Base-by-base conservation (phyloP, 2,329 filamentous ascomycete genomes). In the Sporothrix inflata region DNA sequence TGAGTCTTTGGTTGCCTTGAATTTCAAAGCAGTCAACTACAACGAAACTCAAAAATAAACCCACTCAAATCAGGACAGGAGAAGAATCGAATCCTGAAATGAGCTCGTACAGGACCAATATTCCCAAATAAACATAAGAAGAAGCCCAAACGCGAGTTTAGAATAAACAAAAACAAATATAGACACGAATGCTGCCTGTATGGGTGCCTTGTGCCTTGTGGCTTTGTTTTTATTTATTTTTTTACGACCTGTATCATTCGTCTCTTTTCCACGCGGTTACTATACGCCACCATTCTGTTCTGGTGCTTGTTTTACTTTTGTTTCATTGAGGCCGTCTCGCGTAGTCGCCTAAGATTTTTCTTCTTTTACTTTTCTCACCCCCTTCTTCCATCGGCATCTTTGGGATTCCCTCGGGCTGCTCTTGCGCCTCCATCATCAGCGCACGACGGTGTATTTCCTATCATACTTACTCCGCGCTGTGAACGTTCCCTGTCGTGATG, bases 371-470 rank as follows among this genome's bases (percentile, higher is more conserved):
- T 45, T 45, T 24, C 38, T 24, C 60, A 45, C 38, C 38, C 38
- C 19, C 12, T 2, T 42, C 60, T 65, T 65, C 38, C 38, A 45
- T 27, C 3, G 21, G 27, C 11, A 12, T 65, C n/a, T 45, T 9
- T 65, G 38, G 21, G 38, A 45, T 42, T 42, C 38, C 60, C n/a
- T 42, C 38, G 21, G 60, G 60, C 21, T 24, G 30, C 7, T 65
- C 38, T 14, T 45, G 60, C 40, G 34, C 38, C 9, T 9, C 60
- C 9, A n/a, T n/a, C n/a, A 16, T 8, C 55, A 8, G 19, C 30
- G 55, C 55, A 40, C 1, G 16, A 60, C 55, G 57, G 38, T 42
- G 57, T 63, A 63, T n/a, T 42, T 63, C 42, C 57, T n/a, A 63
- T 63, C 57, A 63, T 42, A 42, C 19, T 49, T 3, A 16, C 47